Base-by-base conservation (phyloP, 768 basidiomycete genomes). In the Russula griseocarnosa region DNA sequence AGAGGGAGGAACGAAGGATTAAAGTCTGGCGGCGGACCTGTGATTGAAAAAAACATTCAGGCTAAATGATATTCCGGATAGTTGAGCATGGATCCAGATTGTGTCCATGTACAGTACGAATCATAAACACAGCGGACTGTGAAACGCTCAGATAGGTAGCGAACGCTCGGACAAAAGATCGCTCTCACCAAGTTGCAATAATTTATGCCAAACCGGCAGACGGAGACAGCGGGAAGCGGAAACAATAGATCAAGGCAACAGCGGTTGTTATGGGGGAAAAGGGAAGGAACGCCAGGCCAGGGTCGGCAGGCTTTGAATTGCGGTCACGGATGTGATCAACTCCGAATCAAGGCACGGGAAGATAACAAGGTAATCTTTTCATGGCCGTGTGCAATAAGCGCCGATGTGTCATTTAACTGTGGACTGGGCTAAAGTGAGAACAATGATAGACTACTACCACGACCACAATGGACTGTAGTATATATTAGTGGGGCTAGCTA, bases 21-120 rank as follows among this genome's bases (percentile, higher is more conserved):
- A 73, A 75, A 60, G 78, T 83, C 20, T 76, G 76, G 70, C 76
- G 78, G 64, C 73, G 69, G 32, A 46, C 78, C 76, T 52, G 81
- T 79, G 79, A 70, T 22, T 11, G 28, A 54, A 30, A n/a, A 54
- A 30, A n/a, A 38, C 26, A 11, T 11, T 53, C 24, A 22, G 32
- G 54, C n/a, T 16, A 24, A 28, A 36, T 36, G 11, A 13, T 53
- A 46, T 47, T 46, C 18, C 7, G 20, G 24, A 24, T 26, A 47
- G 34, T 32, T 16, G n/a, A 34, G 20, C 11, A n/a, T 53, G 44
- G 22, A 24, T 3, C n/a, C 34, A 36, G 36, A 54, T 3, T 55
- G 36, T 24, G 20, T 16, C 28, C 28, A 32, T 52, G 51, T 20
- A n/a, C n/a, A n/a, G 30, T 9, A 52, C 32, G 50, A 30, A 52